These are phyloP conservation scores for Tricholoma bakamatsutake DNA, from an alignment of 768 basidiomycete genomes.

Conservation along the genomic window DNA sequence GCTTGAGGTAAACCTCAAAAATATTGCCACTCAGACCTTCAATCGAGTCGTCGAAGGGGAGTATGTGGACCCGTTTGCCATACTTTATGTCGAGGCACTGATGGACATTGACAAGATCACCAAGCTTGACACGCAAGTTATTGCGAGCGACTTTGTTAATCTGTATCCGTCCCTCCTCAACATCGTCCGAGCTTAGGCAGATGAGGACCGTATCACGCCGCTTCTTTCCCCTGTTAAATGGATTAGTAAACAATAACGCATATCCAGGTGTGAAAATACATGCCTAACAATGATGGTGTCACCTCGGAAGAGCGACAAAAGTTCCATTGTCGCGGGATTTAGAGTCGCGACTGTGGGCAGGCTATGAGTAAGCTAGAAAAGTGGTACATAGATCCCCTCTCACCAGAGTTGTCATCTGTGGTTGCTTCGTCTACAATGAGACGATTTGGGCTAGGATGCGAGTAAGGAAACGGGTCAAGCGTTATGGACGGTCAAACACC, in stretches of 20 bases:
- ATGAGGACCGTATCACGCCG: slow-evolving; percentile 97
- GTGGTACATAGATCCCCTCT: slow-evolving; percentile 13
- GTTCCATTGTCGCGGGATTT: slow-evolving; percentile 96
- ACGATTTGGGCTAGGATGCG: slow-evolving; percentile 76
- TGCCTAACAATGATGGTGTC: slow-evolving; percentile 95
- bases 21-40: slow-evolving; percentile 98
- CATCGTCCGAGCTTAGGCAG: slow-evolving; percentile 90
- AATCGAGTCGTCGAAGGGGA: slow-evolving; percentile 97
- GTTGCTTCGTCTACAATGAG: slow-evolving; percentile 94
- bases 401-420: slow-evolving; percentile 94
- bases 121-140: slow-evolving; percentile 96
- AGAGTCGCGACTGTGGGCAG: slow-evolving; percentile 75
- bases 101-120: slow-evolving; percentile 93
- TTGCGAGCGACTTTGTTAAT: slow-evolving; percentile 99
- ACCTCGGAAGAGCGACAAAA: slow-evolving; percentile 88
- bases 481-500: slow-evolving; percentile 27
- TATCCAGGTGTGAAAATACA: slow-evolving; percentile 10
- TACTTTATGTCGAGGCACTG: slow-evolving; percentile 98
- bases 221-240: slow-evolving; percentile 78
- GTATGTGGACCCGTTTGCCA: slow-evolving; percentile 93
- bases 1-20: slow-evolving; percentile 98
- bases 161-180: slow-evolving; percentile 97
- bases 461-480: slow-evolving; percentile 11
- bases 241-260: not conserved
- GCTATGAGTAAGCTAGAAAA: slow-evolving; percentile 10